phyloP scores from a whole-genome alignment of 2,329 filamentous ascomycete species.

The Pseudogymnoascus sp. region DNA sequence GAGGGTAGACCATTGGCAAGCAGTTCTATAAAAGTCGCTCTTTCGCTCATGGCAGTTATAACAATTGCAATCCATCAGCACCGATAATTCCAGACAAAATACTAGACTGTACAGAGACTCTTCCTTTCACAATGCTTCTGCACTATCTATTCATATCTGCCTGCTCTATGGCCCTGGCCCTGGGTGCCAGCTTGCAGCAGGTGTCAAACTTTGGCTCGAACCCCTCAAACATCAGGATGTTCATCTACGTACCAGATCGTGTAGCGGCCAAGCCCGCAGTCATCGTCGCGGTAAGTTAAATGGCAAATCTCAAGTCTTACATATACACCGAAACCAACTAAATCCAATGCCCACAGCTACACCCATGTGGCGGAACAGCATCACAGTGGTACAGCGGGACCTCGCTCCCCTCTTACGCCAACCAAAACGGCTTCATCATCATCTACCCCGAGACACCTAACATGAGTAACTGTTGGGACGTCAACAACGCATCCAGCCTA shows the following conservation, averaged over 20 bases:
- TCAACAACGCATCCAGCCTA: conserved; percentile 40
- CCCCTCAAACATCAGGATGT: conserved; percentile 34
- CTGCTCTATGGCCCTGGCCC: not conserved
- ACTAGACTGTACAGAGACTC: not conserved
- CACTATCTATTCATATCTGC: not conserved
- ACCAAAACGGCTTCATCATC: conserved; percentile 46
- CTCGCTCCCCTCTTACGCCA: conserved; percentile 44
- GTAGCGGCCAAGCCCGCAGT: conserved; percentile 40
- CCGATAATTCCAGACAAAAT: not conserved
- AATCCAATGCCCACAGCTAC: conserved; percentile 18
- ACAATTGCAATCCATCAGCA: not conserved
- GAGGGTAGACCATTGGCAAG: not conserved
- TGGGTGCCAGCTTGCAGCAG: conserved; percentile 13
- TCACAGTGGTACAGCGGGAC: conserved; percentile 40
- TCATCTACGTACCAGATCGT: conserved; percentile 39
- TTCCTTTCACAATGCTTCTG: not conserved
- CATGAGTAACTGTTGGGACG: conserved; percentile 49
- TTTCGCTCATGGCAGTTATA: not conserved
- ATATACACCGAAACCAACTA: not conserved
- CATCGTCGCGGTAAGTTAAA: conserved; percentile 40
- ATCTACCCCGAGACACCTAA: conserved; percentile 48
- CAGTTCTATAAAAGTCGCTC: not conserved
- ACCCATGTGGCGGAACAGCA: conserved; percentile 49
- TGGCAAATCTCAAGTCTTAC: not conserved
- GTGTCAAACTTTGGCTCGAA: conserved; percentile 35